These are phyloP conservation scores for Penicillium dipodomyicola DNA, from an alignment of 495 filamentous ascomycete genomes.

Conservation along the genomic window DNA sequence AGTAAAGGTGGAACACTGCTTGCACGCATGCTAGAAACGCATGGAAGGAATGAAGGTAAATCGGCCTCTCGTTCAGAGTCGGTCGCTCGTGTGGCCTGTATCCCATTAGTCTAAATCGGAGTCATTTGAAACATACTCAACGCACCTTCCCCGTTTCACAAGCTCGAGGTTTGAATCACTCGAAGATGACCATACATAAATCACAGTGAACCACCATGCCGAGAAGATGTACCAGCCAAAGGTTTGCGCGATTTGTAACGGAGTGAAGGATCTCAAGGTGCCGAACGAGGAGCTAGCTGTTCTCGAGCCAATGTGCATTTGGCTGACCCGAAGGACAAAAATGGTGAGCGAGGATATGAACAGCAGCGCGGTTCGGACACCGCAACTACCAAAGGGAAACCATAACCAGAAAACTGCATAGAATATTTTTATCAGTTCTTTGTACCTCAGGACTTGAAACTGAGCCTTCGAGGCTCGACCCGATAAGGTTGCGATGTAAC, in stretches of 20 bases:
- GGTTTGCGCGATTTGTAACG: slow-evolving; percentile 62
- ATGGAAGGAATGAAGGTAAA: slow-evolving; percentile 75
- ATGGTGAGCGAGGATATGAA: slow-evolving; percentile 65
- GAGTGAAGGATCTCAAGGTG: slow-evolving; percentile 56
- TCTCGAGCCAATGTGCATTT: slow-evolving; percentile 69
- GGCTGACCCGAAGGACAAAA: slow-evolving; percentile 80
- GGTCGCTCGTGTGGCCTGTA: slow-evolving; percentile 62
- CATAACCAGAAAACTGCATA: slow-evolving; percentile 73
- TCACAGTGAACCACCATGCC: slow-evolving; percentile 74
- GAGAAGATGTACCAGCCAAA: slow-evolving; percentile 71
- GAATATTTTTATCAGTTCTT: slow-evolving; percentile 4
- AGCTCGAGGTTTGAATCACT: slow-evolving; percentile 63
- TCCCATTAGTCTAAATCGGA: slow-evolving; percentile 12
- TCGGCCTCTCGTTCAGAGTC: slow-evolving; percentile 80
- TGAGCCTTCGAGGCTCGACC: not conserved
- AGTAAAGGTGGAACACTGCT: slow-evolving; percentile 63
- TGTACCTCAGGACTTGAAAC: not conserved
- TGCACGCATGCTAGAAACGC: slow-evolving; percentile 66
- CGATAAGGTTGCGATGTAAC: slow-evolving; percentile 30
- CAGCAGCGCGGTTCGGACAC: slow-evolving; percentile 67
- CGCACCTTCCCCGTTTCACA: slow-evolving; percentile 64
- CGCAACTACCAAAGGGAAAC: slow-evolving; percentile 76
- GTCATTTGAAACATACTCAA: slow-evolving; percentile 6
- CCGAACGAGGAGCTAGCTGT: slow-evolving; percentile 65
- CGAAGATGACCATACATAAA: slow-evolving; percentile 77